Evolutionary conservation across 2,329 filamentous ascomycete genomes (phyloP).

Genomic region (Trichoderma harzianum): DNA sequence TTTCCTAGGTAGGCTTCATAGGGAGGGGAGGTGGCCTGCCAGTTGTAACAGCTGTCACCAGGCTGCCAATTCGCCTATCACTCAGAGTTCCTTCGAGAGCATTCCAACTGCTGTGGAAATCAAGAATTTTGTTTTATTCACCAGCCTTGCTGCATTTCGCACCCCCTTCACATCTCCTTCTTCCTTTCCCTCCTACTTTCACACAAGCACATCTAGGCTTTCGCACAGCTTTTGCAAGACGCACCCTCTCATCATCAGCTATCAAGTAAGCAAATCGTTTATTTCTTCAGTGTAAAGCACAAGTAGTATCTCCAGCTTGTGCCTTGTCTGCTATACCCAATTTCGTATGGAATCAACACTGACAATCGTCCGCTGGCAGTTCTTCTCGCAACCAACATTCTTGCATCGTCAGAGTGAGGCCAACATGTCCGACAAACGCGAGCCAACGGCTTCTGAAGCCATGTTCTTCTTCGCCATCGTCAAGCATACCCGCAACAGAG

Average conservation of each 20-base stretch:
- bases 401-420: background rate
- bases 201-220: background rate
- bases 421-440: slow-evolving; percentile 35
- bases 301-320: background rate
- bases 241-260: background rate
- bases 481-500: slow-evolving; percentile 41
- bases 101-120: background rate
- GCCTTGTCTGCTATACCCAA: background rate
- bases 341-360: background rate
- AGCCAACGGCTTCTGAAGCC: slow-evolving; percentile 40
- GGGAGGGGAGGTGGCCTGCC: background rate
- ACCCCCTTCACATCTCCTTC: background rate
- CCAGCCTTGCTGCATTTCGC: background rate
- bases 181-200: background rate
- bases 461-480: slow-evolving; percentile 45
- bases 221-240: background rate
- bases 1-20: no score
- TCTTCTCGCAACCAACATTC: background rate
- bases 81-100: background rate
- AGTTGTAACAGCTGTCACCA: background rate
- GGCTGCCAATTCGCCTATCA: background rate
- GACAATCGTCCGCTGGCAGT: background rate
- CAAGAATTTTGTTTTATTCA: background rate
- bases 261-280: background rate
- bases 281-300: background rate